A percentile compares a stretch with the other conserved stretches of the same genome.
Conservation (phyloP, 148 eudicot genomes). For the Rhododendron simsii region DNA sequence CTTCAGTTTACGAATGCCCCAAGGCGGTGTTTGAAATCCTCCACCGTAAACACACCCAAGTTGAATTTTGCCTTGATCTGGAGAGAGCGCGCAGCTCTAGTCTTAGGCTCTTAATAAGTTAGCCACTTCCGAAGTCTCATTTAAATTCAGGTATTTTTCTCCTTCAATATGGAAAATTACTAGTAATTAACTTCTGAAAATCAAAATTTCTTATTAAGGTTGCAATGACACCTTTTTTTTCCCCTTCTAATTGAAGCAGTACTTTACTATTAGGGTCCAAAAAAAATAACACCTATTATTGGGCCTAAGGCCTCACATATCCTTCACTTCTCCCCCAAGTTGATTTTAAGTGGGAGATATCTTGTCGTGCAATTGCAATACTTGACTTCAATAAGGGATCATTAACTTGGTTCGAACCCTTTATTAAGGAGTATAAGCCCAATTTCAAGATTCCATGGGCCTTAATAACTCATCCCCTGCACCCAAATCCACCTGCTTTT, state of each 20-base stretch:
- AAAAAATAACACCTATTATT: background rate
- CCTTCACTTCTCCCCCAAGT: background rate
- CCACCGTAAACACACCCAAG: too few species aligned
- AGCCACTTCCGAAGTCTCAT: too few species aligned
- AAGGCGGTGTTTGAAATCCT: too few species aligned
- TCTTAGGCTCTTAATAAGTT: too few species aligned
- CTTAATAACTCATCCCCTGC: conserved; percentile 1
- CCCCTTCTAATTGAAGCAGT: background rate
- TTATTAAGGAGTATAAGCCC: background rate
- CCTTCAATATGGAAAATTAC: background rate
- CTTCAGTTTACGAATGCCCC: too few species aligned
- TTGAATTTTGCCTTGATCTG: too few species aligned
- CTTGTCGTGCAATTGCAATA: conserved; percentile 21
- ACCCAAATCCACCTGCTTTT: conserved; percentile 10
- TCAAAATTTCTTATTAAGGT: background rate
- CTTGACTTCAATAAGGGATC: conserved; percentile 15
- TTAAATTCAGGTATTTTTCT: background rate
- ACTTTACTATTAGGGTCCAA: background rate
- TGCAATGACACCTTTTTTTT: background rate
- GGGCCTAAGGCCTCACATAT: background rate
- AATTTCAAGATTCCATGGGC: conserved; percentile 7
- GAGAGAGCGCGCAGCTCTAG: too few species aligned
- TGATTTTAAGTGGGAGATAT: conserved; percentile 19
- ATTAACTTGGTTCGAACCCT: conserved; percentile 16
- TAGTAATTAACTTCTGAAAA: background rate